Evolutionary conservation across 352 stramenopile species (phyloP), one percentile per base, ranked within the genome.

Genomic region (Halophytophthora polymorphica): DNA sequence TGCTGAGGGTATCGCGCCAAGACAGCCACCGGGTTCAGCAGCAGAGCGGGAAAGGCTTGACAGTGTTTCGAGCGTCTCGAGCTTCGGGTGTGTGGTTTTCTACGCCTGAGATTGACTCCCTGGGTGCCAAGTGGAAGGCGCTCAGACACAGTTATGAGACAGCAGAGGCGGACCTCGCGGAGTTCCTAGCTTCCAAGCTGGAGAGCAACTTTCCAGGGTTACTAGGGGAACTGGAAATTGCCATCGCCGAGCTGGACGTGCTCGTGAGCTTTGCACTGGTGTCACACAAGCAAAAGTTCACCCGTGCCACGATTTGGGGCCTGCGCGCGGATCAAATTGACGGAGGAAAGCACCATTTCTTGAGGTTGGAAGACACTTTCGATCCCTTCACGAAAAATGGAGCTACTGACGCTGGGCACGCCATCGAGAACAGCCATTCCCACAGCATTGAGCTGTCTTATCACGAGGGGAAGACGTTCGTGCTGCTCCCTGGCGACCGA

Each of bases 21-120:
- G 69, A 85, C 18, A 59, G 47, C 1, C 74, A 83, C 22, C 66
- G 74, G 6, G 43, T 83, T 13, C 68, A 81, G 22, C 56, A 67
- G 25, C 62, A 50, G 36, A 66, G 19, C 12, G 51, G 53, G 0
- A 54, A 61, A 0, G 6, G 29, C 1, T 6, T 61, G 13, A 70
- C 58, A 15, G 43, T 85, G n/a, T 59, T 80, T 15, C 61, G 61
- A 25, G 61, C 68, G 0, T 77, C 69, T 17, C 71, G 54, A 45
- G 62, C 66, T 5, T 70, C 58, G 0, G 74, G 74, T 18, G 64
- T 85, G 7, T 66, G 62, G 58, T 83, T 85, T 52, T 69, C 71
- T 0, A 71, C 65, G 0, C 53, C 53, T 7, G 18, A 14, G 11
- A 64, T 85, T 2, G 66, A 79, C 15, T 33, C 31, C 3, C 50